A percentile compares a stretch with the other conserved stretches of the same genome.
phyloP scores from a whole-genome alignment of 2,329 filamentous ascomycete species.

The Leptodontidium sp. region DNA sequence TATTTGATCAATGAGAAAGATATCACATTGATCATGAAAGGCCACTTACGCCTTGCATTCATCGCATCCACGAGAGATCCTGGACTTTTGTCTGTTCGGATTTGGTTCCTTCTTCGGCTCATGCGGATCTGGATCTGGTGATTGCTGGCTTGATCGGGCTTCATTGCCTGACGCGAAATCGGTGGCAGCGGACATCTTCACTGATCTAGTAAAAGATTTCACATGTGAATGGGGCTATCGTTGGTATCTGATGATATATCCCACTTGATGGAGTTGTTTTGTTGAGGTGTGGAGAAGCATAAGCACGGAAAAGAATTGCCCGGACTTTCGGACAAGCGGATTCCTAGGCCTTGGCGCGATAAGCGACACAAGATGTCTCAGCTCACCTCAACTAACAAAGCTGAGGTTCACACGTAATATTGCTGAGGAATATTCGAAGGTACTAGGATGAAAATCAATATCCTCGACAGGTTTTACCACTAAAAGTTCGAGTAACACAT shows the following conservation, averaged over 20 bases:
- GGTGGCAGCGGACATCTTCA: not conserved
- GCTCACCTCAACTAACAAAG: too few relatives aligned
- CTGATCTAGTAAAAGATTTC: not conserved
- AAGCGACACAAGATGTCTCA: not conserved
- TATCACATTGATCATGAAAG: not conserved
- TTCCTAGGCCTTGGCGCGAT: not conserved
- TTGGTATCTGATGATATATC: not conserved
- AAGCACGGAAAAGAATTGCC: not conserved
- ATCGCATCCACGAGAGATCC: constrained; percentile 30
- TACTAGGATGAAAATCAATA: too few relatives aligned
- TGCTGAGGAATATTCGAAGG: too few relatives aligned
- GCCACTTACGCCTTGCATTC: constrained; percentile 25
- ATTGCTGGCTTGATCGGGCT: not conserved
- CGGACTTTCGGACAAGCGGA: constrained; percentile 11
- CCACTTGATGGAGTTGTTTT: not conserved
- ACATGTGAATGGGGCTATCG: not conserved
- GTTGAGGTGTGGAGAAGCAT: constrained; percentile 6
- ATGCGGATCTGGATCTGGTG: constrained; percentile 3
- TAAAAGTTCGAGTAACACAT: too few relatives aligned
- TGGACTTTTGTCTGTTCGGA: constrained; percentile 24
- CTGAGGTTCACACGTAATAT: too few relatives aligned
- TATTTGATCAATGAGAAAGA: constrained; percentile 9
- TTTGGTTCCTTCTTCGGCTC: constrained; percentile 18
- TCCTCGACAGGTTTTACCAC: too few relatives aligned
- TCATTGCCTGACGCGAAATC: not conserved